A percentile compares a stretch with the other conserved stretches of the same genome.
These are phyloP conservation scores for Colletotrichum sp. DNA, from an alignment of 2,329 filamentous ascomycete genomes.

Conservation along the genomic window DNA sequence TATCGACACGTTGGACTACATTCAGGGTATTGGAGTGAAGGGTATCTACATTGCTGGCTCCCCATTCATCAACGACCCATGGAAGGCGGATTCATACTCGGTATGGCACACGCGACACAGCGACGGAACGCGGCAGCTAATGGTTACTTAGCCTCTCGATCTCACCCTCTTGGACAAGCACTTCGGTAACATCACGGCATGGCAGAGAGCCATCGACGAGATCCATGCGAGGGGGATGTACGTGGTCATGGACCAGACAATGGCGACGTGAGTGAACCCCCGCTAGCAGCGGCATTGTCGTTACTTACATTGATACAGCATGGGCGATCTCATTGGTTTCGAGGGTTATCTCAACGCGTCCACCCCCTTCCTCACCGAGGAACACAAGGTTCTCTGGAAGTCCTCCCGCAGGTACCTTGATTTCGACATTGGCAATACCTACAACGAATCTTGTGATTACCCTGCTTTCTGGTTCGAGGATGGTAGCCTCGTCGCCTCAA, in stretches of 20 bases:
- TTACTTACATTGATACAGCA: conserved; percentile 40
- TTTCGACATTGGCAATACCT: conserved; percentile 58
- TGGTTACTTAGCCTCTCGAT: conserved; percentile 49
- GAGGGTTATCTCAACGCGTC: conserved; percentile 63
- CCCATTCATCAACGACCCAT: conserved; percentile 67
- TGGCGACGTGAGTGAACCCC: conserved; percentile 35
- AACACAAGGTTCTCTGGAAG: conserved; percentile 66
- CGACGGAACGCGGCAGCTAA: conserved; percentile 25
- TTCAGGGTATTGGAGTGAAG: conserved; percentile 69
- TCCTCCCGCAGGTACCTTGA: conserved; percentile 59
- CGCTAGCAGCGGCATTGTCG: background rate
- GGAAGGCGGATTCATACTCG: conserved; percentile 64
- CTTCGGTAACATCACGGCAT: conserved; percentile 62
- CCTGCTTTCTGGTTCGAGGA: conserved; percentile 67
- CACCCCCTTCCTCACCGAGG: conserved; percentile 57
- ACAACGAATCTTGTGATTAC: conserved; percentile 59
- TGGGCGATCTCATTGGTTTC: conserved; percentile 69
- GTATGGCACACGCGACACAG: conserved; percentile 19
- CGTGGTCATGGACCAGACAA: conserved; percentile 69
- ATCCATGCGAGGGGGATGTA: conserved; percentile 70
- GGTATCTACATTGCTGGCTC: conserved; percentile 68
- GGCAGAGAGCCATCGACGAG: conserved; percentile 61
- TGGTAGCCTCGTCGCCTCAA: conserved; percentile 52
- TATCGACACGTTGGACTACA: conserved; percentile 65
- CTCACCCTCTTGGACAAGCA: conserved; percentile 68